phyloP scores from a whole-genome alignment of 345 rosid genomes.

The Citrus trifoliata region DNA sequence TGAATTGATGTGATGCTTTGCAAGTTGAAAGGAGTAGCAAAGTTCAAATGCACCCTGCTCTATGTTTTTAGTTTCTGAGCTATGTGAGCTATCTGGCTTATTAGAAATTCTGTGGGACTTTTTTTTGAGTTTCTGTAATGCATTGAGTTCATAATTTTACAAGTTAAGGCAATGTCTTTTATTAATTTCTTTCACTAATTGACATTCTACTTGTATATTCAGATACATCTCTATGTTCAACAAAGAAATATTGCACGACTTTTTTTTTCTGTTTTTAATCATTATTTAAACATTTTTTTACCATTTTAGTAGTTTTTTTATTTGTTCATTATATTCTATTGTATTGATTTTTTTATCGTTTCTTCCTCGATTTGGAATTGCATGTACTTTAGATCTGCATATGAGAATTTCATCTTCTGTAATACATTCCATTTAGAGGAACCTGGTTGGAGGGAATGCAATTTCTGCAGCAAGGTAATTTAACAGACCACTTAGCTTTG shows the following conservation, averaged over 20 bases:
- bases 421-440: slow-evolving; percentile 70
- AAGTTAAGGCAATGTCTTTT: background rate
- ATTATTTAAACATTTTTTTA: background rate
- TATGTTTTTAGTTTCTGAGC: background rate
- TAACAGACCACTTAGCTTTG: background rate
- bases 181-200: background rate
- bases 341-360: background rate
- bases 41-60: background rate
- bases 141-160: background rate
- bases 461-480: slow-evolving; percentile 57
- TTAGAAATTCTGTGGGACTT: background rate
- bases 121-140: background rate
- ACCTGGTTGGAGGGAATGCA: slow-evolving; percentile 93
- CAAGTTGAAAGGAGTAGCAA: background rate
- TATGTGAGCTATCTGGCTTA: background rate
- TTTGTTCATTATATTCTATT: background rate
- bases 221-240: background rate
- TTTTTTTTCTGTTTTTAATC: background rate
- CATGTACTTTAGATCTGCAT: slow-evolving; percentile 54
- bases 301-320: background rate
- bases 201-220: background rate
- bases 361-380: background rate
- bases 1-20: background rate
- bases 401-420: slow-evolving; percentile 60
- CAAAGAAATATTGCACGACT: background rate